phyloP scores from a whole-genome alignment of 1,284 basidiomycete genomes.

The Exobasidium rhododendri region DNA sequence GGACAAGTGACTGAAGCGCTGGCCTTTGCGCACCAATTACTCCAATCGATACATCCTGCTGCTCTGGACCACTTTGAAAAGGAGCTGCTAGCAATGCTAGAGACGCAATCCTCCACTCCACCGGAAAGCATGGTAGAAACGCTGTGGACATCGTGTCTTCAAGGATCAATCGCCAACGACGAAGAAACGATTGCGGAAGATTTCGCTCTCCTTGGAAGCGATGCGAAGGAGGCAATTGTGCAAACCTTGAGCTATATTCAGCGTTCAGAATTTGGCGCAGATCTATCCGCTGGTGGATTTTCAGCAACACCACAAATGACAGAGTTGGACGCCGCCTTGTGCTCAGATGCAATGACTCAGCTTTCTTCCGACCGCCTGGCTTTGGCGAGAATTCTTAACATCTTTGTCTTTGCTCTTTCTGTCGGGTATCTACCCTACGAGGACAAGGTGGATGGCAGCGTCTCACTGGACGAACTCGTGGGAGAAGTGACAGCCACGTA shows the following conservation, averaged over 20 bases:
- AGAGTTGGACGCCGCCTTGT: constrained; percentile 2
- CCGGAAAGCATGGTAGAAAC: background rate
- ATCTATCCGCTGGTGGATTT: no score
- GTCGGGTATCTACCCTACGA: background rate
- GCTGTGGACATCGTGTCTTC: background rate
- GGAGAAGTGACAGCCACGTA: background rate
- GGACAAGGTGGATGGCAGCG: background rate
- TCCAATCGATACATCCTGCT: background rate
- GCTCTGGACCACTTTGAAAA: constrained; percentile 1
- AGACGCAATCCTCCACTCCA: background rate
- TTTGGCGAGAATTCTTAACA: background rate
- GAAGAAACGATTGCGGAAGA: background rate
- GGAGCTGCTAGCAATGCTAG: background rate
- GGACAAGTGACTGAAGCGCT: background rate
- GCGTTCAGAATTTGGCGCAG: no score
- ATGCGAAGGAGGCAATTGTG: background rate
- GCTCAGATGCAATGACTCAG: constrained; percentile 8
- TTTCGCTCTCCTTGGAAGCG: background rate
- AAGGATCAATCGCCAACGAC: background rate
- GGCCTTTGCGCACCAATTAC: background rate
- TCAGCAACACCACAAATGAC: no score
- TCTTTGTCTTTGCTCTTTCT: background rate
- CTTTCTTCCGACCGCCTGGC: background rate
- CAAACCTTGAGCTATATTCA: background rate
- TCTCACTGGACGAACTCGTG: background rate